Evolutionary conservation across 192 early-diverging fungal genomes (phyloP).

Genomic region (Pilaira anomala): DNA sequence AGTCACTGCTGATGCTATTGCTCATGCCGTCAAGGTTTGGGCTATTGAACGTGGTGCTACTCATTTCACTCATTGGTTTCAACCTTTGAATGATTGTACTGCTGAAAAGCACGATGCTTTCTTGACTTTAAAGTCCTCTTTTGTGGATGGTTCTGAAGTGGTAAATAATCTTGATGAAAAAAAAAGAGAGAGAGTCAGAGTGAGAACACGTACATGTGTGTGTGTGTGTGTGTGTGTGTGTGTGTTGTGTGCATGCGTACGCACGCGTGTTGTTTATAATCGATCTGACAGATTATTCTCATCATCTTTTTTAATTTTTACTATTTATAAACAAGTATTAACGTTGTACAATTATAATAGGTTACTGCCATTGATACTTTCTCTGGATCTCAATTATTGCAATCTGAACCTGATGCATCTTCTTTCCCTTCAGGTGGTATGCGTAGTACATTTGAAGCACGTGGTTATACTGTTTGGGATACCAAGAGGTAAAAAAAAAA

Average conservation of each 20-base stretch:
- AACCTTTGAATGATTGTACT: conserved; percentile 97
- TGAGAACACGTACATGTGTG: no score
- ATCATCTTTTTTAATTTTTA: not conserved
- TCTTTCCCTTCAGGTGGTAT: conserved; percentile 98
- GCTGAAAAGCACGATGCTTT: conserved; percentile 99
- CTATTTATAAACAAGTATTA: conserved; percentile 19
- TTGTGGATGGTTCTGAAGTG: conserved; percentile 83
- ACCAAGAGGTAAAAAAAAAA: conserved; percentile 51
- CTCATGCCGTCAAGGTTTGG: conserved; percentile 96
- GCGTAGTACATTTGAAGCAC: conserved; percentile 96
- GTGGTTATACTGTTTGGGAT: conserved; percentile 99
- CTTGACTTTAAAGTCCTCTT: conserved; percentile 81
- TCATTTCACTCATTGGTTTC: conserved; percentile 99
- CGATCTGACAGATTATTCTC: conserved; percentile 7
- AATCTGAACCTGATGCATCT: conserved; percentile 98
- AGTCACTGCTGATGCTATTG: conserved; percentile 94
- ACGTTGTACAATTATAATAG: conserved; percentile 15
- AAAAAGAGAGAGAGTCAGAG: not conserved
- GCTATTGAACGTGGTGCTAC: conserved; percentile 96
- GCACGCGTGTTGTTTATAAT: not conserved
- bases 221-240: no score
- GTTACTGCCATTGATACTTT: conserved; percentile 85
- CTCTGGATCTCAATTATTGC: conserved; percentile 94
- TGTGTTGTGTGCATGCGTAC: no score
- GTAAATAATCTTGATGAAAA: conserved; percentile 31